Evolutionary conservation across 2,329 filamentous ascomycete genomes (phyloP).

Genomic region (Erysiphe neolycopersici): DNA sequence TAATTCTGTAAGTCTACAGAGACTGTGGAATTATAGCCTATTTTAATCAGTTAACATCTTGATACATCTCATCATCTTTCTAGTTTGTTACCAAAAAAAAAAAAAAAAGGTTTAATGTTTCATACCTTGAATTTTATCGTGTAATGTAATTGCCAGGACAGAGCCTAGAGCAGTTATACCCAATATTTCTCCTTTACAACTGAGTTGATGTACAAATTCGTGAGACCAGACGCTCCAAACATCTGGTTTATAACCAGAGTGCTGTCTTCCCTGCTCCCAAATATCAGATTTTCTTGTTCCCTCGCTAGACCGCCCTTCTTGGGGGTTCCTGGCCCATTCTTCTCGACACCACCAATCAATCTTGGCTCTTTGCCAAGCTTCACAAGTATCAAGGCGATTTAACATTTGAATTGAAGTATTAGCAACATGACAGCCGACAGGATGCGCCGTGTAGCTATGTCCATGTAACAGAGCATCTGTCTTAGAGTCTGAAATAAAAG

Average conservation of each 20-base stretch:
- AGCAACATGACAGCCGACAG: conserved; percentile 56
- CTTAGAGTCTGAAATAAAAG: conserved; percentile 47
- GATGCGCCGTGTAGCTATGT: conserved; percentile 68
- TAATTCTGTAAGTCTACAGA: conserved; percentile 18
- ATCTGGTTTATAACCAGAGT: not conserved
- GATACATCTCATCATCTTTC: not conserved
- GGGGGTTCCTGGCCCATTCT: not conserved
- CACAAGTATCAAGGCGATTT: conserved; percentile 26
- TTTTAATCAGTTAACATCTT: not conserved
- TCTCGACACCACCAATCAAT: not conserved
- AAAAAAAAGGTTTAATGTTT: not conserved
- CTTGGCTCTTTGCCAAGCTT: conserved; percentile 16
- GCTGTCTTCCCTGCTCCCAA: not conserved
- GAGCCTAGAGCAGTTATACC: conserved; percentile 49
- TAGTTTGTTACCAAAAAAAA: not conserved
- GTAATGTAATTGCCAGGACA: conserved; percentile 38
- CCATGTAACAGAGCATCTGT: conserved; percentile 57
- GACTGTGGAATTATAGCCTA: conserved; percentile 11
- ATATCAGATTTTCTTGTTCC: not conserved
- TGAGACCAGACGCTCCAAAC: conserved; percentile 1
- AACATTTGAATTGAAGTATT: conserved; percentile 36
- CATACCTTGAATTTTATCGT: conserved; percentile 16
- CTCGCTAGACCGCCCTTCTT: not conserved
- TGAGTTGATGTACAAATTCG: not conserved
- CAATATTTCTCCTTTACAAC: conserved; percentile 18